Conservation (phyloP, 257 asterid genomes). For the Lantana camara region DNA sequence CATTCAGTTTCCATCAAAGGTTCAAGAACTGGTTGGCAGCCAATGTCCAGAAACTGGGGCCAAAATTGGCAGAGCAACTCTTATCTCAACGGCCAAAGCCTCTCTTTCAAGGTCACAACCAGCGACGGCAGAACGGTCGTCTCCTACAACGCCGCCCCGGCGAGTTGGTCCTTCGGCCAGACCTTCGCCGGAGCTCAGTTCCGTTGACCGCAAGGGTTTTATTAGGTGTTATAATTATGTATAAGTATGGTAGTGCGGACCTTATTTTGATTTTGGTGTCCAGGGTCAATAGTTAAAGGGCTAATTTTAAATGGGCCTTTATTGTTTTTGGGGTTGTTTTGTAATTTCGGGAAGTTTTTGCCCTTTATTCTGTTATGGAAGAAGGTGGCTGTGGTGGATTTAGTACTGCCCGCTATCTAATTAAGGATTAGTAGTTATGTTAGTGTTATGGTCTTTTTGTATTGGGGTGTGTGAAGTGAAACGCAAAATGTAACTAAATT, state of each 20-base stretch:
- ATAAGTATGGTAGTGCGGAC: constrained; percentile 38
- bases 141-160: constrained; percentile 70
- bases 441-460: constrained; percentile 5
- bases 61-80: constrained; percentile 88
- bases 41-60: constrained; percentile 94
- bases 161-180: constrained; percentile 86
- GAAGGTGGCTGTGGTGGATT: constrained; percentile 52
- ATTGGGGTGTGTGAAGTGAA: constrained; percentile 28
- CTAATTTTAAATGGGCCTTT: constrained; percentile 51
- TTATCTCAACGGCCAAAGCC: constrained; percentile 75
- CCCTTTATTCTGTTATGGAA: neutral
- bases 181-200: constrained; percentile 83
- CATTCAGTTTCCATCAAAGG: constrained; percentile 78
- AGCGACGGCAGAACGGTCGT: constrained; percentile 72
- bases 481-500: constrained; percentile 34
- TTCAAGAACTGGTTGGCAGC: constrained; percentile 75
- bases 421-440: constrained; percentile 26
- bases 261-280: constrained; percentile 28
- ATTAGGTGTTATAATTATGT: neutral
- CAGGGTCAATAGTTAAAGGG: constrained; percentile 33
- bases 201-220: constrained; percentile 27
- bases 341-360: constrained; percentile 1
- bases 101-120: constrained; percentile 81
- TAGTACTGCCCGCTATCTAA: constrained; percentile 52
- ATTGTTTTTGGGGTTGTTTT: neutral